Base-by-base conservation (phyloP, 1,284 basidiomycete species). In the Tilletia caries region DNA sequence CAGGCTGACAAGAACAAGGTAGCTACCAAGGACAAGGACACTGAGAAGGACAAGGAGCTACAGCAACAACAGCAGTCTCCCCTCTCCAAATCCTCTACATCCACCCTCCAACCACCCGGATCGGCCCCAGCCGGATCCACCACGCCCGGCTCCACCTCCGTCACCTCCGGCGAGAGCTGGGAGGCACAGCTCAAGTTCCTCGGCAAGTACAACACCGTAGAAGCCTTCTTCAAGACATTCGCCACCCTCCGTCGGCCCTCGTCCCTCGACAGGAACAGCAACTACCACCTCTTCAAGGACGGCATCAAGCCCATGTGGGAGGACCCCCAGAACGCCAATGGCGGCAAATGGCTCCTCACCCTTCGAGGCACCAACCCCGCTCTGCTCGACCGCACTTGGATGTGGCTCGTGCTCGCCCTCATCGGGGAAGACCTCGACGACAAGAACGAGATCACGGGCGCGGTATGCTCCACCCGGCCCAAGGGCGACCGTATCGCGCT, bases 291-390 rank as follows among this genome's bases (percentile, higher is more conserved):
- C 68, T 97, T 97, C 89, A 96, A 96, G 84, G 87, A 89, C 33
- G 91, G 91, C 43, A 86, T 86, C 72, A 93, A 92, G 81, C 91
- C 93, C 50, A 95, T 95, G 92, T 96, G 94, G 93, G 94, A 96
- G 85, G 94, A 96, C 82, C 89, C 89, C 29, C 91, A 92, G 64
- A 97, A 97, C 82, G 90, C 91, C 10, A 87, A 90, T 65, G 93
- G 93, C 29, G 93, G 93, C 44, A 95, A 95, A 84, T 97, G 94
- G 94, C 91, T 93, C 23, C 84, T 96, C 67, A 93, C 93, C 75
- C 91, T 96, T 89, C 91, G 91, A 84, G 70, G 68, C 20, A 89
- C 90, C 71, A 91, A 91, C 76, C 89, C 91, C 3, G 85, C 85
- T 43, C 83, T 95, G 72, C 85, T 95, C 62, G 94, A 97, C 85